Evolutionary conservation across 768 basidiomycete species (phyloP), one percentile per base, ranked within the genome.

Genomic region (Mrakia hoshinonis): DNA sequence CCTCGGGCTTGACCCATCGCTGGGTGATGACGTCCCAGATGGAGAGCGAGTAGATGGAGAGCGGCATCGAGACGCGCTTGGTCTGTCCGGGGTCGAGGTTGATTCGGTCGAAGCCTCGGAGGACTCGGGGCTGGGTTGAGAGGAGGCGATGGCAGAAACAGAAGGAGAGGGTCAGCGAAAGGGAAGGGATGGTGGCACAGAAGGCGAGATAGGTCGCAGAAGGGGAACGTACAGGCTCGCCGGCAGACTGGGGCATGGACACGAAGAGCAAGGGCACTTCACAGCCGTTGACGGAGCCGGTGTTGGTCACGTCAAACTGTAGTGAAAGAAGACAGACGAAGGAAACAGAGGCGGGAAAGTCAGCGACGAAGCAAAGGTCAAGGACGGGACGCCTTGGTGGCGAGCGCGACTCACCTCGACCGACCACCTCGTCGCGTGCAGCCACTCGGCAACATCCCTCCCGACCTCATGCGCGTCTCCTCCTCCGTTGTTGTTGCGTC

Each of bases 271-370:
- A 76, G 1, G 76, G 74, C 31, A 76, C 68, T 72, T 91, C 90
- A 47, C 83, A 82, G n/a, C 91, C 91, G 62, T 77, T 82, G 10
- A 83, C 79, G 0, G 75, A 68, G 0, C 91, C 91, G 0, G 83
- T 84, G 78, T 93, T 93, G 73, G 80, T 76, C 34, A 93, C 82
- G 9, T 81, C 78, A 77, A 92, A 91, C 0, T 83, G 89, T 85
- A 47, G 26, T 34, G 36, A 52, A 71, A 11, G 26, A 52, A 18
- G 43, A 34, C 20, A 73, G 68, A 52, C 61, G 75, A 22, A 76
- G 70, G 82, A 26, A 22, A 49, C 3, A 43, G n/a, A 34, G 6
- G 34, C 4, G 39, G 12, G 2, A 7, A 34, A 15, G 47, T n/a
- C 18, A 49, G 63, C 31, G 18, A n/a, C 11, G 54, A 20, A 9